Base-by-base conservation (phyloP, 805 yeast genomes). In the Priceomyces castillae region DNA sequence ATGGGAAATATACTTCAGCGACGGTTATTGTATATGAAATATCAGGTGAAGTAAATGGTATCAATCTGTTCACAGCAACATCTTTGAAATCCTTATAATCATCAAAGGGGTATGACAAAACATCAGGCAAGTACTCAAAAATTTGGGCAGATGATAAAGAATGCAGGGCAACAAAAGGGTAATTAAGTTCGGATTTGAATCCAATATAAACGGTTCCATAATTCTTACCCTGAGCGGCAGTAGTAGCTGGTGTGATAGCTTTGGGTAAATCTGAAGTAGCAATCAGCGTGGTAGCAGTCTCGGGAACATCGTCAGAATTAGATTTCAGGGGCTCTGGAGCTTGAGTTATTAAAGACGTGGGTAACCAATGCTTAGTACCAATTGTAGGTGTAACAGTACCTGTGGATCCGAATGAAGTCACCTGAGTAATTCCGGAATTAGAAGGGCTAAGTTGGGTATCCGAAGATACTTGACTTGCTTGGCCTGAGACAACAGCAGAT, bases 1-100 rank as follows among this genome's bases (percentile, higher is more conserved):
- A 60, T 17, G 96, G 96, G 68, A 89, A 84, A 60, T 86, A 89
- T 43, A 88, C 84, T 60, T 85, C 85, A 5, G 97, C 98, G 47
- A 90, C 86, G 0, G 97, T 86, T 43, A 87, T 87, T 47, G 89
- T 77, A 62, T 88, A 92, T 36, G 63, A 50, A 43, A 69, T 56
- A 23, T 68, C 73, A 11, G 50, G 44, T 2, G 87, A 76, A 14
- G 82, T 74, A 58, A 81, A 86, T 30, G 98, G 98, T 47, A 84
- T 81, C 53, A 92, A 74, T 60, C 83, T 79, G 46, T 71, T 67
- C 50, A 90, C 88, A 7, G 80, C 61, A 17, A 87, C 77, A 22
- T 69, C 65, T 4, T 76, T 58, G 30, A 51, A 55, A n/a, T 47
- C 45, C 4, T 50, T 40, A 7, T 55, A 40, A 15, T 44, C 34